phyloP scores from a whole-genome alignment of 495 filamentous ascomycete species.

The Geopyxis carbonaria region DNA sequence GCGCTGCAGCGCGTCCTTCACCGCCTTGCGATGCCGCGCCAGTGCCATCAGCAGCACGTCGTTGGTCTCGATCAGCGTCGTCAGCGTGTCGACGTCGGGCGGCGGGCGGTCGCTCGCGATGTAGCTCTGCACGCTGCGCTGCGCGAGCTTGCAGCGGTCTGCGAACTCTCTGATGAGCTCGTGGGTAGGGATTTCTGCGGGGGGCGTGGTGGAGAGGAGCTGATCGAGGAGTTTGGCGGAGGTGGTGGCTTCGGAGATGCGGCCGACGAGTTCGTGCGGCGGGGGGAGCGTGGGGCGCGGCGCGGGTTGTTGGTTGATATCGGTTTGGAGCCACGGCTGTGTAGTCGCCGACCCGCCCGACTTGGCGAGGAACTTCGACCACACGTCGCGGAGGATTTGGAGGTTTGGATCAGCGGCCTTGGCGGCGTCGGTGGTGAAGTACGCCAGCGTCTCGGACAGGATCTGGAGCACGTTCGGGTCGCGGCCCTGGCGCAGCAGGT shows the following conservation, averaged over 20 bases:
- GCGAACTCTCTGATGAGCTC: constrained; percentile 86
- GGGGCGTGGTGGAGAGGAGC: constrained; percentile 66
- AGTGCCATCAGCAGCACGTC: constrained; percentile 65
- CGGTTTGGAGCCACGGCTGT: not conserved
- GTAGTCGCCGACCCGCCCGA: not conserved
- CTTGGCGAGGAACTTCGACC: constrained; percentile 63
- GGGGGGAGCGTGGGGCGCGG: constrained; percentile 40
- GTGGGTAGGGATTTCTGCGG: constrained; percentile 54
- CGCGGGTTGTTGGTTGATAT: not conserved
- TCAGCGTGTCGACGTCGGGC: constrained; percentile 72
- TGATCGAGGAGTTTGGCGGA: constrained; percentile 82
- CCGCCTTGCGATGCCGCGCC: constrained; percentile 61
- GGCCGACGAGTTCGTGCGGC: constrained; percentile 60
- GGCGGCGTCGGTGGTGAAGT: constrained; percentile 40
- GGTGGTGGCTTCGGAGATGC: constrained; percentile 77
- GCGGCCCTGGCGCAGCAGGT: constrained; percentile 50
- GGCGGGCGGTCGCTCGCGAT: constrained; percentile 65
- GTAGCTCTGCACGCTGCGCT: constrained; percentile 62
- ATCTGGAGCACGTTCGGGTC: constrained; percentile 70
- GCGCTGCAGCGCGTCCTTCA: constrained; percentile 51
- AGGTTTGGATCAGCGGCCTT: constrained; percentile 61
- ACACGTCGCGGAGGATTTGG: constrained; percentile 53
- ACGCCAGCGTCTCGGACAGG: constrained; percentile 65
- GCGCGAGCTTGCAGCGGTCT: constrained; percentile 67
- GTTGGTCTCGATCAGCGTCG: constrained; percentile 84